Evolutionary conservation across 352 stramenopile genomes (phyloP).

Genomic region (Globisporangium echinulatum): DNA sequence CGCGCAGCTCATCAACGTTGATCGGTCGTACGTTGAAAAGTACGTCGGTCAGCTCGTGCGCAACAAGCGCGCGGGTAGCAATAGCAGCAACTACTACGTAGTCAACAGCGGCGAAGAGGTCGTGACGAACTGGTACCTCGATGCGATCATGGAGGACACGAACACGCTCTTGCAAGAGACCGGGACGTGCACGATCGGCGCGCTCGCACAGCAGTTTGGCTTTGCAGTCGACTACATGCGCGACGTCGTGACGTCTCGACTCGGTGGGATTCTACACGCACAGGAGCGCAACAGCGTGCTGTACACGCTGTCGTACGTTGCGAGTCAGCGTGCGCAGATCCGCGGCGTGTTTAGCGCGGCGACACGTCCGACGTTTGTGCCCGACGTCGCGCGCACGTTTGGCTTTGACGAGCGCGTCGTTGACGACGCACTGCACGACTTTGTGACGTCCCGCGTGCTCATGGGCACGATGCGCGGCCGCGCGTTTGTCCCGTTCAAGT

Average conservation of each 20-base stretch:
- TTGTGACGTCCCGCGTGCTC: conserved; percentile 47
- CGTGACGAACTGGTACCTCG: conserved; percentile 74
- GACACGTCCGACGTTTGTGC: conserved; percentile 62
- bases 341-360: conserved; percentile 59
- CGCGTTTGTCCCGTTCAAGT: conserved; percentile 77
- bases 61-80: conserved; percentile 14
- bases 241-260: conserved; percentile 53
- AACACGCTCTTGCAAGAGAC: conserved; percentile 70
- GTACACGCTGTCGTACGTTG: conserved; percentile 74
- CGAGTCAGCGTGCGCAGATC: conserved; percentile 51
- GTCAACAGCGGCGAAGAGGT: conserved; percentile 76
- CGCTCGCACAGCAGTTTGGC: conserved; percentile 73
- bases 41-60: conserved; percentile 42
- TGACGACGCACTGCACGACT: conserved; percentile 45
- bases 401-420: conserved; percentile 64
- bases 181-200: conserved; percentile 58
- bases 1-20: conserved; percentile 61
- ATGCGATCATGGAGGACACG: conserved; percentile 81
- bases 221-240: conserved; percentile 83
- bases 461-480: conserved; percentile 57
- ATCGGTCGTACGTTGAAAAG: conserved; percentile 64
- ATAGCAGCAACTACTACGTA: conserved; percentile 37
- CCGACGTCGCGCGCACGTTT: conserved; percentile 48
- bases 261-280: conserved; percentile 56
- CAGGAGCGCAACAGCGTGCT: conserved; percentile 61